Evolutionary conservation across 176 grass and related monocot genomes (phyloP).

Genomic region (Tuctoria greenei): DNA sequence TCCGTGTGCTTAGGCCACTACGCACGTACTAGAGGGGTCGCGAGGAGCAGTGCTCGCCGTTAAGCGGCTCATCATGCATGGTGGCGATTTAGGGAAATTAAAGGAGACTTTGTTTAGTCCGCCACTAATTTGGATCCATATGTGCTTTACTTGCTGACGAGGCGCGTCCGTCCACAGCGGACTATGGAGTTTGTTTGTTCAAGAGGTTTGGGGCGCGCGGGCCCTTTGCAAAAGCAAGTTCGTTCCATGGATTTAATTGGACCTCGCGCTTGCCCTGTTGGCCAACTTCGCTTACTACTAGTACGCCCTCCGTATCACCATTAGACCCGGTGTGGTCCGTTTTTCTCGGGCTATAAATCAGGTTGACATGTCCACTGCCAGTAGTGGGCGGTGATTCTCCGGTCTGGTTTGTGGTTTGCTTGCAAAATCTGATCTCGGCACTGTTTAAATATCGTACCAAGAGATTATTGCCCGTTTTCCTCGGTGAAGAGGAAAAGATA

Average conservation of each 20-base stretch:
- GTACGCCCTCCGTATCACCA: neutral
- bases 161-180: neutral
- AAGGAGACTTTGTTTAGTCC: constrained; percentile 14
- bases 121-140: neutral
- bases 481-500: neutral
- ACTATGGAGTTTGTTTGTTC: neutral
- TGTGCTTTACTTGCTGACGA: neutral
- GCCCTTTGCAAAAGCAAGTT: neutral
- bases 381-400: neutral
- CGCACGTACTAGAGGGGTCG: neutral
- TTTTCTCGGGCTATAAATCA: neutral
- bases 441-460: neutral
- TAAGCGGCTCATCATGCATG: neutral
- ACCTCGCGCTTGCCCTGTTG: neutral
- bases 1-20: neutral
- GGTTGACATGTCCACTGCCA: neutral
- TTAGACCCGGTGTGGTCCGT: neutral
- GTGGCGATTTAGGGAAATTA: constrained; percentile 12
- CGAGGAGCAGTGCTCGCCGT: neutral
- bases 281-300: neutral
- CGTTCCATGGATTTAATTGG: neutral
- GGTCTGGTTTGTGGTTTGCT: neutral
- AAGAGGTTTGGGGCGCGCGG: too few relatives aligned
- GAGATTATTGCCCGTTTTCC: neutral
- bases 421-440: too few relatives aligned